Evolutionary conservation across 331 rosid genomes (phyloP), one percentile per base, ranked within the genome.

Genomic region (Cydonia oblonga): DNA sequence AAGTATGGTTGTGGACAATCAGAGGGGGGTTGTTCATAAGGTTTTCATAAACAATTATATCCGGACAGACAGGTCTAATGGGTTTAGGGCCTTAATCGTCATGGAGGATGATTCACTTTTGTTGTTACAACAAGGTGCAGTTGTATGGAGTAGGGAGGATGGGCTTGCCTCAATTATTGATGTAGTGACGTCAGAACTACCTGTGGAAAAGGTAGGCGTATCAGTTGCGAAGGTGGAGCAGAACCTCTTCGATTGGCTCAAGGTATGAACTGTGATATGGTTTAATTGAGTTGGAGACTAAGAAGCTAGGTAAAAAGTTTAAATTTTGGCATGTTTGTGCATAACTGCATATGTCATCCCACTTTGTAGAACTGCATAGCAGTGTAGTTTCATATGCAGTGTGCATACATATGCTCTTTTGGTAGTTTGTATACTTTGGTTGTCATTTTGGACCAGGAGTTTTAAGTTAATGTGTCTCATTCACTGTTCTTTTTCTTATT

Each of bases 141-240:
- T 88, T 87, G 99, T 95, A 70, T 95, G 99, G 99, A 82, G 86
- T 64, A 87, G 99, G 87, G 99, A 95, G 78, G 99, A 95, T 79
- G 96, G 99, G 75, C 96, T 95, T 79, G 99, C 99, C 58, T 92
- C 99, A 54, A 84, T 95, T 64, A 87, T 95, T 49, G 95, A 87
- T 82, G 97, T 86, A 57, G 81, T 88, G 72, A 85, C 92, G 9
- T 90, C 96, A 40, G 97, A 95, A 84, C 86, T 95, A 68, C 97
- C 97, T 22, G 91, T 95, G 81, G 93, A 82, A 75, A 91, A 81
- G 88, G 80, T 81, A 68, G 97, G 96, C 46, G 99, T 90, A 38
- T 90, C 96, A 2, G 96, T 95, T 52, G 93, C 93, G 35, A 91
- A 90, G 85, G 99, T 95, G 74, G 99, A 95, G 86, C 87, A 91